Base-by-base conservation (phyloP, 208 protist species). In the Acanthamoeba culbertsoni region DNA sequence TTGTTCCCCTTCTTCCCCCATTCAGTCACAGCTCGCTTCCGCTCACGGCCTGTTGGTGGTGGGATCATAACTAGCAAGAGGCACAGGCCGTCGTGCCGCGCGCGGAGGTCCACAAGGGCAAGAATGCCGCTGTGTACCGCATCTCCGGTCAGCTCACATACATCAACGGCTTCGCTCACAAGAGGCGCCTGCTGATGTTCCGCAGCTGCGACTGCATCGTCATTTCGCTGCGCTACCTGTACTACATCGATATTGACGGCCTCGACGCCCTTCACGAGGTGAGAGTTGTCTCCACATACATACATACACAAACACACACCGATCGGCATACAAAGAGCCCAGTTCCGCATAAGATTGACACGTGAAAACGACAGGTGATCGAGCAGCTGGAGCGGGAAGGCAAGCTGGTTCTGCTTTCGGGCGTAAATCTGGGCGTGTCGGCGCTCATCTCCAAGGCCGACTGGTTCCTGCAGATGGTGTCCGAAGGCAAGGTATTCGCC, bases 91-190 rank as follows among this genome's bases (percentile, higher is more conserved):
- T 48, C 48, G 86, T 92, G 46, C 86, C 86, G 4, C 42, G 62
- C 26, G 31, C 62, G 59, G 86, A 92, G 45, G 20, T 92, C 18
- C 86, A 92, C 46, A 51, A 92, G 37, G 45, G 46, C 40, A 92
- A 92, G 86, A 68, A 92, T 42, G 42, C 86, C 43, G 86, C 68
- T 6, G 92, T 94, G 43, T 94, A 94, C 92, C 75, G 92, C 40
- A 63, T 94, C 63, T 86, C 92, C 26, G 92, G 92, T 37, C 84
- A 93, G 48, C 84, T 94, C 23, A 94, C 92, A n/a, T 94, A 94
- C 88, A 77, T 94, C 77, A 94, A 94, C 68, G 92, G 82, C 45
- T 89, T 94, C 51, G 40, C 40, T 35, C 91, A 93, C 73, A 88
- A 93, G 63, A 59, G 53, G 59, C 62, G 53, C 3, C 42, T 92